Evolutionary conservation across 225 moss, liverwort and hornwort genomes (phyloP).

Genomic region (Marchantia polymorpha): DNA sequence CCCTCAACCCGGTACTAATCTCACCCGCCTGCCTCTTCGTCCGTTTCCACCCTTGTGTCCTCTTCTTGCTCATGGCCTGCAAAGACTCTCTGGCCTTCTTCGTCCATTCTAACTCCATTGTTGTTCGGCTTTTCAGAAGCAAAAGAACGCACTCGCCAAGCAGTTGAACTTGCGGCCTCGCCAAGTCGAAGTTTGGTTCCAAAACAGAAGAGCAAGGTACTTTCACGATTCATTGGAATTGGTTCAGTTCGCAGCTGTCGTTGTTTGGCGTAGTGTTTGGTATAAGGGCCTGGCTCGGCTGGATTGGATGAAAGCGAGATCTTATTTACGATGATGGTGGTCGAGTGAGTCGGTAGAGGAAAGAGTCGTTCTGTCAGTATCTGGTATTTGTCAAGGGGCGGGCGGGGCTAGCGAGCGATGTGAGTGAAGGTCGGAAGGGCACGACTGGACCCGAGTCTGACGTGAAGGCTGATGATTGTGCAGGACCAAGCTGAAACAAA

Average conservation of each 20-base stretch:
- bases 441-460: background rate
- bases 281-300: no score
- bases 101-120: background rate
- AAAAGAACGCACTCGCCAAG: conserved; percentile 93
- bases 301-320: background rate
- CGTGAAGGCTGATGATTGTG: background rate
- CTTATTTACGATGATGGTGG: background rate
- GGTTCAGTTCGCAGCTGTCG: background rate
- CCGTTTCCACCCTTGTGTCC: background rate
- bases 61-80: background rate
- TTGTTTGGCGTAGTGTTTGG: background rate
- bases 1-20: conserved; percentile 67
- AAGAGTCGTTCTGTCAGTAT: background rate
- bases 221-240: background rate
- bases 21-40: background rate
- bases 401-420: background rate
- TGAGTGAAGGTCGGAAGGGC: background rate
- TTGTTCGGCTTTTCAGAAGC: conserved; percentile 59
- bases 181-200: conserved; percentile 99
- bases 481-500: conserved; percentile 93
- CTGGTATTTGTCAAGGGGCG: background rate
- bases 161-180: conserved; percentile 81
- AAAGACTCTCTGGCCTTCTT: background rate
- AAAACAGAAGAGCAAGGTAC: conserved; percentile 88
- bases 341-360: background rate